Evolutionary conservation across 2,329 filamentous ascomycete species (phyloP).

Genomic region (Macroventuria anomochaeta): DNA sequence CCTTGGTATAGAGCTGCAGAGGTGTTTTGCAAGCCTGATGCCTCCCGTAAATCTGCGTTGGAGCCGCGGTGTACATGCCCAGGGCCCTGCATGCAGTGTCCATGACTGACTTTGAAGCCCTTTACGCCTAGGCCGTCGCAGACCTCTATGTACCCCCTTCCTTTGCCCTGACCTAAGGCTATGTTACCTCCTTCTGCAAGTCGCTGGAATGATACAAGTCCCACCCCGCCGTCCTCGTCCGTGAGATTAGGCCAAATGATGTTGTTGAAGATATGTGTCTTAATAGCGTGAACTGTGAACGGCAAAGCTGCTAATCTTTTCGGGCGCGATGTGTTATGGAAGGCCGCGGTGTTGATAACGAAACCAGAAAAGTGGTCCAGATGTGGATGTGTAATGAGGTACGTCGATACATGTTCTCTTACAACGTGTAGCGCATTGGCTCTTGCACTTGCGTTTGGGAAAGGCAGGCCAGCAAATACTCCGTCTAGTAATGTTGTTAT

Average conservation of each 20-base stretch:
- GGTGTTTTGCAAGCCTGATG: conserved; percentile 32
- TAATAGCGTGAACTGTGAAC: conserved; percentile 89
- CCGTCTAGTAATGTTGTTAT: conserved; percentile 66
- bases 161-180: conserved; percentile 79
- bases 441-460: conserved; percentile 69
- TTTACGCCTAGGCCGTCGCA: conserved; percentile 90
- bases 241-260: conserved; percentile 97
- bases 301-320: conserved; percentile 88
- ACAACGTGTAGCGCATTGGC: conserved; percentile 85
- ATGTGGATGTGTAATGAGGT: conserved; percentile 96
- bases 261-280: conserved; percentile 95
- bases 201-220: conserved; percentile 87
- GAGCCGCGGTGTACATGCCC: conserved; percentile 53
- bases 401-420: conserved; percentile 80
- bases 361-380: conserved; percentile 92
- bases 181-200: conserved; percentile 88
- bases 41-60: conserved; percentile 50
- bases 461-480: conserved; percentile 78
- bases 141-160: conserved; percentile 84
- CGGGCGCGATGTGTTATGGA: conserved; percentile 75
- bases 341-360: conserved; percentile 88
- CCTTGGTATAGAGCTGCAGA: conserved; percentile 29
- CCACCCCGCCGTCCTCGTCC: conserved; percentile 93
- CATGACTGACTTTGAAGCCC: conserved; percentile 86
- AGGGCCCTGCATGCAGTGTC: conserved; percentile 76